Conservation (phyloP, 768 basidiomycete genomes). For the Rhodosporidiobolus sp. region DNA sequence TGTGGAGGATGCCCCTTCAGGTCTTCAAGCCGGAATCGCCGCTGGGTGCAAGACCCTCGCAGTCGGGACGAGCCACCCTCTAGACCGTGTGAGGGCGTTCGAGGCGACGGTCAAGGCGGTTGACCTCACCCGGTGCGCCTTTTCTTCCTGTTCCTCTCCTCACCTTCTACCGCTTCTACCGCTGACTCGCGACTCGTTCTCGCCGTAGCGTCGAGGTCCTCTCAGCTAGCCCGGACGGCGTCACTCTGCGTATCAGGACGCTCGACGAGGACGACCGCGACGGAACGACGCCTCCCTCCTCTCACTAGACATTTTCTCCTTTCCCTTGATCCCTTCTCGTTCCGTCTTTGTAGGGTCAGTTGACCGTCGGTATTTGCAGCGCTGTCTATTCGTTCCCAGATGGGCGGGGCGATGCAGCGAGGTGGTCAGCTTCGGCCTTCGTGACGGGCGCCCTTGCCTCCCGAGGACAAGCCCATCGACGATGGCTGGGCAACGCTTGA, state of each 20-base stretch:
- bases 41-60: slow-evolving; percentile 77
- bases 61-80: slow-evolving; percentile 74
- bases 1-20: slow-evolving; percentile 84
- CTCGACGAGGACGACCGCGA: slow-evolving; percentile 37
- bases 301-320: no score
- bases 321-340: no score
- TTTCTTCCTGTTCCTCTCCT: not conserved
- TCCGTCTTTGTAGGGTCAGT: no score
- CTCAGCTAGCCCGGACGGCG: slow-evolving; percentile 7
- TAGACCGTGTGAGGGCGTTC: slow-evolving; percentile 57
- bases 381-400: no score
- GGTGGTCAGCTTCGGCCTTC: no score
- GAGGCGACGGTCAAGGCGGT: slow-evolving; percentile 66
- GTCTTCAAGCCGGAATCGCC: slow-evolving; percentile 68
- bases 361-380: no score
- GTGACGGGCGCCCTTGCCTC: no score
- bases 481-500: not conserved
- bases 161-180: not conserved
- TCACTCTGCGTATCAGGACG: slow-evolving; percentile 31
- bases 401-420: no score
- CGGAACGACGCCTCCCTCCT: not conserved
- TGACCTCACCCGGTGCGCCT: slow-evolving; percentile 64
- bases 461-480: no score
- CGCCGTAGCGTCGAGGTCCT: slow-evolving; percentile 41
- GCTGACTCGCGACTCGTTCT: no score